phyloP scores from a whole-genome alignment of 1,284 basidiomycete genomes.

The Heterobasidion occidentale region DNA sequence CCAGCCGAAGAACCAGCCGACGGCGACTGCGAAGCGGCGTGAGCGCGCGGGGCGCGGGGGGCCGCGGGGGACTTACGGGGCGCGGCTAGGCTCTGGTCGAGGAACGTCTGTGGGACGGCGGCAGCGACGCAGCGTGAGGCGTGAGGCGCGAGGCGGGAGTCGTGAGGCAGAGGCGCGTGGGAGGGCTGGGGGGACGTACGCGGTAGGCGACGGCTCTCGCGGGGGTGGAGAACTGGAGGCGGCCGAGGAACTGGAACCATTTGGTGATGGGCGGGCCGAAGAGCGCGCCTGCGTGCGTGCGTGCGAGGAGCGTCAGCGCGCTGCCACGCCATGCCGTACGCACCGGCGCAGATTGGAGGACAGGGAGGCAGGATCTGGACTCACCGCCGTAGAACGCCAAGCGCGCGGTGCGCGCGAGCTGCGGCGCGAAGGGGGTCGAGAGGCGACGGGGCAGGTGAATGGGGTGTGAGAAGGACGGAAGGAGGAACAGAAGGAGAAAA shows the following conservation, averaged over 20 bases:
- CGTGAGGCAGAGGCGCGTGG: neutral
- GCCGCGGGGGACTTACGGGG: conserved; percentile 35
- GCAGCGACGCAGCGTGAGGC: neutral
- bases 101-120: conserved; percentile 46
- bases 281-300: conserved; percentile 37
- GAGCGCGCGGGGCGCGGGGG: neutral
- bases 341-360: too few relatives aligned
- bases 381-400: conserved; percentile 69
- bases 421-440: neutral
- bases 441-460: too few relatives aligned
- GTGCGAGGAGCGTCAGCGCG: neutral
- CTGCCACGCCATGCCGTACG: too few relatives aligned
- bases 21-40: conserved; percentile 36
- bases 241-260: conserved; percentile 62
- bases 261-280: conserved; percentile 69
- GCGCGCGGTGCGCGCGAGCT: conserved; percentile 67
- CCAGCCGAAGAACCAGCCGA: conserved; percentile 67
- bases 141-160: neutral
- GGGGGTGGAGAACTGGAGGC: conserved; percentile 53
- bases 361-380: conserved; percentile 4
- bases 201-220: conserved; percentile 50
- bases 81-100: conserved; percentile 68
- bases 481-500: neutral
- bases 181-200: conserved; percentile 26
- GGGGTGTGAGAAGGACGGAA: neutral